Conservation (phyloP, 305 asterid genomes). For the Coffea humblotiana region DNA sequence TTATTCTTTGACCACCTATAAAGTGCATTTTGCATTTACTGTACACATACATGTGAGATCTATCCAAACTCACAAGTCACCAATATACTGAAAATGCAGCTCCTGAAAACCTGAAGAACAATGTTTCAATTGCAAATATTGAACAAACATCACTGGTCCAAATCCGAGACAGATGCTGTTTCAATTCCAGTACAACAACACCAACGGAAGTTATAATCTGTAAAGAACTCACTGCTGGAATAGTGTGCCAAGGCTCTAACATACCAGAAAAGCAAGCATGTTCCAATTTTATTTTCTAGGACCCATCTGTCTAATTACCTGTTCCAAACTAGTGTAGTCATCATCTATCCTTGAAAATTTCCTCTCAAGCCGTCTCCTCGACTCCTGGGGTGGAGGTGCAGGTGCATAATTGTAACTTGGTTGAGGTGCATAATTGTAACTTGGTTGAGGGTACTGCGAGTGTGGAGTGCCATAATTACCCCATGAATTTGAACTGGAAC, state of each 20-base stretch:
- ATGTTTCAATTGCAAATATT: not conserved
- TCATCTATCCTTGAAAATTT: conserved; percentile 84
- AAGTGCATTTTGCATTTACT: not conserved
- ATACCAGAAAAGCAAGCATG: not conserved
- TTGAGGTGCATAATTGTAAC: conserved; percentile 39
- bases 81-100: not conserved
- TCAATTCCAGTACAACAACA: not conserved
- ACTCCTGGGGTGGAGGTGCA: conserved; percentile 47
- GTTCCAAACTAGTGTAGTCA: conserved; percentile 63
- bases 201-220: not conserved
- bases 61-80: not conserved
- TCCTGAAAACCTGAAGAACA: not conserved
- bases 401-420: conserved; percentile 40
- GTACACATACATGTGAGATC: not conserved
- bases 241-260: not conserved
- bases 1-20: not conserved
- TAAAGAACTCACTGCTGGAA: not conserved
- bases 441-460: conserved; percentile 55
- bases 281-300: not conserved
- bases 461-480: conserved; percentile 46
- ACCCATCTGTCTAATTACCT: conserved; percentile 43
- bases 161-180: too few relatives aligned
- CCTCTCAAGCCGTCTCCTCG: conserved; percentile 67
- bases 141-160: not conserved
- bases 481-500: conserved; percentile 64